A percentile compares a stretch with the other conserved stretches of the same genome.
Conservation (phyloP, 2,329 filamentous ascomycete species). For the Microascus cirrosus region DNA sequence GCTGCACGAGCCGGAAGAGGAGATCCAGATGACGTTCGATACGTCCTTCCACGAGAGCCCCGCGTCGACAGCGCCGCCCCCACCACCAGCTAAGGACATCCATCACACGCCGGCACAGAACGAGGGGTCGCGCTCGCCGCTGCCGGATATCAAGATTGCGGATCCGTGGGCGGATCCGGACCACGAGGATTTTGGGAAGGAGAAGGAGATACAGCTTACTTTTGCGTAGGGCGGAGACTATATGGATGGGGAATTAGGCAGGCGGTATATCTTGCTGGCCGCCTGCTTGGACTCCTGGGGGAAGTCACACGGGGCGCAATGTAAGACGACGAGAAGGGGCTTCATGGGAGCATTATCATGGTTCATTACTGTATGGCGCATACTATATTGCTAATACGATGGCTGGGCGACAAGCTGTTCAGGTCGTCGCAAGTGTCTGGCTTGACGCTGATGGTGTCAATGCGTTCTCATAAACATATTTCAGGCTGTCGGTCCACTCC, state of each 20-base stretch:
- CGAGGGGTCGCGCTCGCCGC: constrained; percentile 25
- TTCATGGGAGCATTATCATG: not conserved
- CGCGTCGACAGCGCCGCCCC: constrained; percentile 12
- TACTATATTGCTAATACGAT: constrained; percentile 1
- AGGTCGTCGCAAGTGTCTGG: no score
- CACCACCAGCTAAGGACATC: constrained; percentile 18
- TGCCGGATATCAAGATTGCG: constrained; percentile 33
- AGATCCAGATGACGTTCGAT: constrained; percentile 63
- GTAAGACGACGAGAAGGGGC: not conserved
- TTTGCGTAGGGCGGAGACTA: constrained; percentile 46
- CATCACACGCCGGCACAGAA: not conserved
- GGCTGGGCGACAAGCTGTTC: not conserved
- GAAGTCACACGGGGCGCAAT: not conserved
- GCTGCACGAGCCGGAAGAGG: constrained; percentile 22
- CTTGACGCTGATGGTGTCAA: no score
- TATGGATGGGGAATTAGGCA: not conserved
- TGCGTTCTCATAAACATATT: no score
- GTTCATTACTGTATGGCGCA: not conserved
- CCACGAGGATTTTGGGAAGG: constrained; percentile 59
- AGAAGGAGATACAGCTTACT: constrained; percentile 70
- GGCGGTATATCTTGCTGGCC: not conserved
- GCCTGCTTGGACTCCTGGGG: not conserved
- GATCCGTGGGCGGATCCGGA: constrained; percentile 63
- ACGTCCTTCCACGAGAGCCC: constrained; percentile 38
- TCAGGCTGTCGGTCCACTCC: no score